Conservation (phyloP, 2,329 filamentous ascomycete species). For the Ceratocystis cacaofunesta region DNA sequence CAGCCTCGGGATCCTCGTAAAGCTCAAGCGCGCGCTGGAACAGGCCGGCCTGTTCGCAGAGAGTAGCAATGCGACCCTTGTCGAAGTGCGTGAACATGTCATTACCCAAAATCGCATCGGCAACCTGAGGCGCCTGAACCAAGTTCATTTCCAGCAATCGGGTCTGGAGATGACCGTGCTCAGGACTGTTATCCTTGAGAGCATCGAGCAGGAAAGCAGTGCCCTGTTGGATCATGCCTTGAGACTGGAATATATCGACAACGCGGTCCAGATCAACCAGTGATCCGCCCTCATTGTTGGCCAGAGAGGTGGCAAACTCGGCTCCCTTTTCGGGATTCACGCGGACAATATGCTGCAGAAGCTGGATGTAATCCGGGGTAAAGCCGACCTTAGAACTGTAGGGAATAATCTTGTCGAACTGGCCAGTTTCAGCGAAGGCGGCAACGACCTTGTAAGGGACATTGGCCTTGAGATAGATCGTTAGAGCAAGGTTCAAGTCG, state of each 20-base stretch:
- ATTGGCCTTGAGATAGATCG: slow-evolving; percentile 82
- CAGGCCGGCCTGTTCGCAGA: slow-evolving; percentile 88
- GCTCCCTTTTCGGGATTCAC: slow-evolving; percentile 85
- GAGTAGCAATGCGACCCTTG: slow-evolving; percentile 68
- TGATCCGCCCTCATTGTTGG: slow-evolving; percentile 74
- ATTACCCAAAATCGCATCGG: slow-evolving; percentile 92
- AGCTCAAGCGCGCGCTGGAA: slow-evolving; percentile 81
- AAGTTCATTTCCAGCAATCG: slow-evolving; percentile 96
- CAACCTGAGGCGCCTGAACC: slow-evolving; percentile 89
- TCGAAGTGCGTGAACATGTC: slow-evolving; percentile 99
- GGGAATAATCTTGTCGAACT: slow-evolving; percentile 91
- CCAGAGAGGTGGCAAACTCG: slow-evolving; percentile 85
- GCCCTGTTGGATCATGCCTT: slow-evolving; percentile 93
- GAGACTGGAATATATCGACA: slow-evolving; percentile 94
- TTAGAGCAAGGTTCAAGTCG: slow-evolving; percentile 73
- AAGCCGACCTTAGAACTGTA: slow-evolving; percentile 78
- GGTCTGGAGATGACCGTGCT: slow-evolving; percentile 87
- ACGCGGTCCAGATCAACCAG: slow-evolving; percentile 87
- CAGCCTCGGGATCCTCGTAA: slow-evolving; percentile 74
- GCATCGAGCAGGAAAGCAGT: slow-evolving; percentile 97
- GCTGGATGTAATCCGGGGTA: slow-evolving; percentile 83
- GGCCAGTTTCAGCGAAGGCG: slow-evolving; percentile 84
- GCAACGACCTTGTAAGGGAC: slow-evolving; percentile 88
- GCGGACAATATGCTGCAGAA: slow-evolving; percentile 84
- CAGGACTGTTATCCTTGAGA: slow-evolving; percentile 83